Percentiles rank a stretch among this genome's conserved stretches.
Evolutionary conservation across 2,329 filamentous ascomycete species (phyloP).

Genomic region (Colletotrichum abscissum): DNA sequence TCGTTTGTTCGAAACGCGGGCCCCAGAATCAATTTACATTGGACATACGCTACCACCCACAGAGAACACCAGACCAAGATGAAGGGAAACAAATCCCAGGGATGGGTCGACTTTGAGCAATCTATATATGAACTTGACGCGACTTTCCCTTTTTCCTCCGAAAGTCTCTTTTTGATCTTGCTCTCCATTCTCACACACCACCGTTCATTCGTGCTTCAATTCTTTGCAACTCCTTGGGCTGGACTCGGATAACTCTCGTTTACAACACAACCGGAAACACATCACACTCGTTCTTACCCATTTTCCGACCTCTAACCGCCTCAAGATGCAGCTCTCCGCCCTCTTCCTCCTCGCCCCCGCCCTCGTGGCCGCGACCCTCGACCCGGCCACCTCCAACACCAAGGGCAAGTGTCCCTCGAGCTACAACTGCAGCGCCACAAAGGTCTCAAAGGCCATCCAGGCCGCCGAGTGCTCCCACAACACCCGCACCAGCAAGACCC

Average conservation of each 20-base stretch:
- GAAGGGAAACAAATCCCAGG: neutral
- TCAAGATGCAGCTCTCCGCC: constrained; percentile 15
- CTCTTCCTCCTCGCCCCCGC: constrained; percentile 25
- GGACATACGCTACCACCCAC: constrained; percentile 4
- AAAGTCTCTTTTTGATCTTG: too few species aligned
- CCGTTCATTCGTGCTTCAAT: neutral
- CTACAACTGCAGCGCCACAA: constrained; percentile 30
- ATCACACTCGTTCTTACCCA: neutral
- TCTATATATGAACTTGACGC: neutral
- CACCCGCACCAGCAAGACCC: constrained; percentile 29
- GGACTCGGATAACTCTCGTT: constrained; percentile 1
- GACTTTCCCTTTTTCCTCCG: neutral
- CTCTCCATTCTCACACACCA: neutral
- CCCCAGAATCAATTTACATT: constrained; percentile 21
- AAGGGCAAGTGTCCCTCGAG: constrained; percentile 28
- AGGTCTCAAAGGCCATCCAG: constrained; percentile 34
- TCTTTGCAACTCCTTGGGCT: neutral
- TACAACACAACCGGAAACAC: neutral
- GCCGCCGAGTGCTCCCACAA: constrained; percentile 35
- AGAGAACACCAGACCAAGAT: neutral
- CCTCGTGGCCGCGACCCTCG: constrained; percentile 28
- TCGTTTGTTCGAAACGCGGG: constrained; percentile 32
- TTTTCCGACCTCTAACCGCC: neutral
- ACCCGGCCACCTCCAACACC: constrained; percentile 32
- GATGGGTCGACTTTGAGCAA: neutral